Evolutionary conservation across 176 grass and related monocot species (phyloP), one percentile per base, ranked within the genome.

Genomic region (Carex cristatella): DNA sequence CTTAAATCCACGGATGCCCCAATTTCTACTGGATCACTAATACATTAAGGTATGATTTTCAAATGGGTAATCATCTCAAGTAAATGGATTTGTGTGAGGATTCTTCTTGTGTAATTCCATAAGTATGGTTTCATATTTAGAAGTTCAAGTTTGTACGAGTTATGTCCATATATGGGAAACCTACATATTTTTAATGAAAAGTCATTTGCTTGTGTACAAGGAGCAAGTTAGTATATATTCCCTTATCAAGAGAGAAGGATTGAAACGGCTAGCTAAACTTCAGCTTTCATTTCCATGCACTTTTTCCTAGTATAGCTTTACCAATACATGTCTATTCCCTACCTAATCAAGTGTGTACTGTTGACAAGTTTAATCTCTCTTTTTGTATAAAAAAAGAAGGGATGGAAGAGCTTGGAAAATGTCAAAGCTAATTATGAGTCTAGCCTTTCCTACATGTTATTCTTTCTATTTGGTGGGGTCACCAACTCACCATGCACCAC

Each of bases 291-390:
- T 85, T 87, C 84, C 88, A 85, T 92, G 87, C 91, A 93, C 88
- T 88, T 95, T 93, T 93, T 95, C 93, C 91, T 95, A 93, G 93
- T 70, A 92, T 86, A 67, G 61, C 90, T 90, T 93, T 87, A 79
- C 79, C 73, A 69, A 78, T 81, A 64, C 66, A 79, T 88, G 81
- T 87, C 30, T 65, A 81, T 13, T 65, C 69, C 70, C 46, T 71
- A 85, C 82, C 82, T 88, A 66, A 86, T 86, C 49, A 84, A 83
- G 70, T n/a, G 71, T 54, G 84, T 46, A 15, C 28, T 18, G 60
- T 78, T 58, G 10, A 61, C 38, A 63, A 32, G 64, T 56, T 79
- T 31, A 3, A 65, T 81, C n/a, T 19, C 55, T 66, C 79, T 81
- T 71, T 33, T 74, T 11, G n/a, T 2, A 9, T 3, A 2, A 77